phyloP scores from a whole-genome alignment of 129 eudicot genomes.

The Flaveria bidentis region DNA sequence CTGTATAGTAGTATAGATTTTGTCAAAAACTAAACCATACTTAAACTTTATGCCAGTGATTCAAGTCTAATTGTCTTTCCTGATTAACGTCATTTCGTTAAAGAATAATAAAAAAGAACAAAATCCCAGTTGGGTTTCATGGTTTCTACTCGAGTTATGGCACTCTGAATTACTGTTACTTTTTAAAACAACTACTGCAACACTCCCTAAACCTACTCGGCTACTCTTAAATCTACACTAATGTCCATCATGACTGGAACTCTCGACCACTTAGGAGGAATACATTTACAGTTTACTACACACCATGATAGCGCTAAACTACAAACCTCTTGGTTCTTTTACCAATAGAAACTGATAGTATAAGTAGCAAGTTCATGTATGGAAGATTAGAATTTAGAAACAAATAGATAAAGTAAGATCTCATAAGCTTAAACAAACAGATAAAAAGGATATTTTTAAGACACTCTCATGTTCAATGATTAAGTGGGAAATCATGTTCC shows the following conservation, averaged over 20 bases:
- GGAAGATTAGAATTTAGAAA: background rate
- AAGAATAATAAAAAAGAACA: background rate
- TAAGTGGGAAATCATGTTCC: conserved; percentile 61
- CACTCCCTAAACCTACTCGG: no score
- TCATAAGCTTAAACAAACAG: background rate
- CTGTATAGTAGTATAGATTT: background rate
- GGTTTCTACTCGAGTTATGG: background rate
- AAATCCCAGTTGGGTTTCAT: background rate
- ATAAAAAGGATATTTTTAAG: conserved; percentile 58
- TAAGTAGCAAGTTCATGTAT: background rate
- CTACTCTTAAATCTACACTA: no score
- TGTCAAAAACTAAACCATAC: background rate
- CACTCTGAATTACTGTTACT: background rate
- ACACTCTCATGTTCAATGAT: conserved; percentile 52
- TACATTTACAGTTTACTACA: no score
- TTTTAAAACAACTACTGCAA: no score
- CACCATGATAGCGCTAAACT: no score
- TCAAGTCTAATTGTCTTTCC: background rate
- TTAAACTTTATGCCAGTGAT: background rate
- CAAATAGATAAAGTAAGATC: background rate
- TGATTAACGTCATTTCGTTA: background rate
- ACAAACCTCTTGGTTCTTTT: no score
- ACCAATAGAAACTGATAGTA: background rate
- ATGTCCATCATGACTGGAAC: no score
- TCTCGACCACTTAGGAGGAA: no score